These are phyloP conservation scores for Pichia nakasei DNA, from an alignment of 805 yeast genomes.

Conservation along the genomic window DNA sequence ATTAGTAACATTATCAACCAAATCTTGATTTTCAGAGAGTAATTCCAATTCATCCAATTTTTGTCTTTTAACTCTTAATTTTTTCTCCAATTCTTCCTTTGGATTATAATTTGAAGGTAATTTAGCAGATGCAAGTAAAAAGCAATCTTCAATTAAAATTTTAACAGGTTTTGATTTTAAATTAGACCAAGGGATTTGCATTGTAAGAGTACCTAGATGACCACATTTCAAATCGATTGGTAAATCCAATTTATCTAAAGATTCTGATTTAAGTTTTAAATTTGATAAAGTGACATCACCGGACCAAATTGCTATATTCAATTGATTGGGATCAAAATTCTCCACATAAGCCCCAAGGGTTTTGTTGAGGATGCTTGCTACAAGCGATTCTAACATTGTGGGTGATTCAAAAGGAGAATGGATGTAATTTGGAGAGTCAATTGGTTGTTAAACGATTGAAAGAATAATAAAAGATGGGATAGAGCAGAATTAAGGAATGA, in stretches of 20 bases:
- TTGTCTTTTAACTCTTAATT: slow-evolving; percentile 52
- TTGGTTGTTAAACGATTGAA: neutral
- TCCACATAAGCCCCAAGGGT: slow-evolving; percentile 73
- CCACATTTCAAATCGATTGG: slow-evolving; percentile 89
- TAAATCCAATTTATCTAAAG: slow-evolving; percentile 74
- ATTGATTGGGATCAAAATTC: slow-evolving; percentile 90
- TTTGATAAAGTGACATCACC: slow-evolving; percentile 88
- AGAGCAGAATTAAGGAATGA: too few relatives aligned
- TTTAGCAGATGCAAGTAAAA: slow-evolving; percentile 71
- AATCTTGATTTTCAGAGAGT: slow-evolving; percentile 37
- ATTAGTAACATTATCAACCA: slow-evolving; percentile 12
- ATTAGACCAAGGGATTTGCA: slow-evolving; percentile 96
- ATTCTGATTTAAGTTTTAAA: slow-evolving; percentile 75
- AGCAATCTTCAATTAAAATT: slow-evolving; percentile 78
- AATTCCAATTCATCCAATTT: slow-evolving; percentile 62
- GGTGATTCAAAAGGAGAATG: neutral
- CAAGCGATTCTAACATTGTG: slow-evolving; percentile 58
- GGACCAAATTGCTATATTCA: slow-evolving; percentile 94
- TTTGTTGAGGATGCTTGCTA: slow-evolving; percentile 53
- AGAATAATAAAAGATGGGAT: neutral
- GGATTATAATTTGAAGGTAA: slow-evolving; percentile 44
- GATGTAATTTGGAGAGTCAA: neutral
- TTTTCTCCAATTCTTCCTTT: slow-evolving; percentile 52
- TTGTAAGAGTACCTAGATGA: slow-evolving; percentile 76
- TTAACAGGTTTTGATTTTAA: slow-evolving; percentile 88